Evolutionary conservation across 2,329 filamentous ascomycete genomes (phyloP).

Genomic region (Achaetomium macrosporum): DNA sequence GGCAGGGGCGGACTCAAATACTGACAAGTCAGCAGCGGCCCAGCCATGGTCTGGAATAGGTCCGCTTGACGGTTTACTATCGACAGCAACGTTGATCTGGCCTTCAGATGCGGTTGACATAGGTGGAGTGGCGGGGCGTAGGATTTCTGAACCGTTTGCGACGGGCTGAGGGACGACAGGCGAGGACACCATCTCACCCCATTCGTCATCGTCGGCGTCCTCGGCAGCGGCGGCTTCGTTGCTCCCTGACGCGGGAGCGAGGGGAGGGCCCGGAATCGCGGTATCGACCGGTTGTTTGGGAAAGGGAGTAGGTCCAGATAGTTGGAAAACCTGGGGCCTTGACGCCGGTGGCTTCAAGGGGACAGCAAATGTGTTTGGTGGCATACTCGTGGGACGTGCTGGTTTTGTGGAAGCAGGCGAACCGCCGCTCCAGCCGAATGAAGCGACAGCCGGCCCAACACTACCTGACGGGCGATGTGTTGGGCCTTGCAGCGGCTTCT

Average conservation of each 20-base stretch:
- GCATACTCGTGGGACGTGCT: neutral
- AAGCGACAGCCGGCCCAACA: conserved; percentile 12
- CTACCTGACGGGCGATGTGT: conserved; percentile 19
- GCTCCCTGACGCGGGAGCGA: neutral
- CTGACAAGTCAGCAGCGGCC: conserved; percentile 21
- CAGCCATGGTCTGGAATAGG: conserved; percentile 10
- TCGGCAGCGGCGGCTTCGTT: neutral
- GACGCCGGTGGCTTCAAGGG: neutral
- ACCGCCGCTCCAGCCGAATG: conserved; percentile 24
- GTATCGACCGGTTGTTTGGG: neutral
- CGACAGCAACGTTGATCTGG: neutral
- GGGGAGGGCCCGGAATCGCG: too few species aligned
- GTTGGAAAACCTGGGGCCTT: neutral
- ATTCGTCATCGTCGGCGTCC: conserved; percentile 48
- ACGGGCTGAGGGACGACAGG: conserved; percentile 19
- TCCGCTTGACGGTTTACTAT: neutral
- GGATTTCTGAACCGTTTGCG: neutral
- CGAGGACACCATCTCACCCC: conserved; percentile 55
- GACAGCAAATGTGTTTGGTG: neutral
- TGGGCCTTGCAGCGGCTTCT: conserved; percentile 3
- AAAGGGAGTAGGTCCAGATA: neutral
- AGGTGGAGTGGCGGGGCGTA: neutral
- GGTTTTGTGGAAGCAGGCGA: conserved; percentile 4
- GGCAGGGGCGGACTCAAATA: conserved; percentile 14
- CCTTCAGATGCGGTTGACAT: neutral